phyloP scores from a whole-genome alignment of 768 basidiomycete genomes.

The Mycena alexandri region DNA sequence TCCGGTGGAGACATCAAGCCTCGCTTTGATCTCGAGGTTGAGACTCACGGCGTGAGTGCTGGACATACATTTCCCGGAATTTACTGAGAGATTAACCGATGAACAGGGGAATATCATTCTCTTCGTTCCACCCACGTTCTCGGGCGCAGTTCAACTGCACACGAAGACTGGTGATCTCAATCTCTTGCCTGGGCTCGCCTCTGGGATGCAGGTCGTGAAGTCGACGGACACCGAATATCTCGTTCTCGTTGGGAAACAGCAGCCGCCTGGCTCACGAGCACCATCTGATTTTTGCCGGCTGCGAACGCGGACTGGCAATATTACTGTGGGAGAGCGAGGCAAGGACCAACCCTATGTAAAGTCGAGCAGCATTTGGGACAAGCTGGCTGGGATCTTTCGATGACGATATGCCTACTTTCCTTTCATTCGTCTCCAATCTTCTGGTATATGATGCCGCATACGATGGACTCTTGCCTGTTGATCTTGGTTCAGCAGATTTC shows the following conservation, averaged over 20 bases:
- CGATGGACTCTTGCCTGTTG: no score
- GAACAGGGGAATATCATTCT: constrained; percentile 30
- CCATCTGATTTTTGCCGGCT: constrained; percentile 35
- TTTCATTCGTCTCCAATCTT: no score
- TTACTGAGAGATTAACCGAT: background rate
- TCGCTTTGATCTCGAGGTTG: constrained; percentile 35
- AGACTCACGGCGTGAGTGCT: constrained; percentile 24
- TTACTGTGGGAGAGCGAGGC: constrained; percentile 32
- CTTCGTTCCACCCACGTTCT: constrained; percentile 48
- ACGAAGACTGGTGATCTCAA: constrained; percentile 49
- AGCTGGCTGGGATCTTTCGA: constrained; percentile 23
- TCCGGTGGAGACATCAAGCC: constrained; percentile 25
- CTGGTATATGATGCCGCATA: no score
- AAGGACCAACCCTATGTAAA: constrained; percentile 29
- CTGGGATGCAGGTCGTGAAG: constrained; percentile 49
- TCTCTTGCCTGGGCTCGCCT: constrained; percentile 51
- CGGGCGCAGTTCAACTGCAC: constrained; percentile 52
- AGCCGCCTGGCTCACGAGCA: background rate
- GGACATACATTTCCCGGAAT: background rate
- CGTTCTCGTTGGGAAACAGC: constrained; percentile 26
- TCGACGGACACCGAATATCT: constrained; percentile 39
- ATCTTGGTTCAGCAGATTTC: no score
- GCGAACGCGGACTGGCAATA: constrained; percentile 26
- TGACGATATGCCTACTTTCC: background rate
- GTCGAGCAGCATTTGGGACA: constrained; percentile 24